phyloP scores from a whole-genome alignment of 2,329 filamentous ascomycete genomes.

The Clarireedia sp. region DNA sequence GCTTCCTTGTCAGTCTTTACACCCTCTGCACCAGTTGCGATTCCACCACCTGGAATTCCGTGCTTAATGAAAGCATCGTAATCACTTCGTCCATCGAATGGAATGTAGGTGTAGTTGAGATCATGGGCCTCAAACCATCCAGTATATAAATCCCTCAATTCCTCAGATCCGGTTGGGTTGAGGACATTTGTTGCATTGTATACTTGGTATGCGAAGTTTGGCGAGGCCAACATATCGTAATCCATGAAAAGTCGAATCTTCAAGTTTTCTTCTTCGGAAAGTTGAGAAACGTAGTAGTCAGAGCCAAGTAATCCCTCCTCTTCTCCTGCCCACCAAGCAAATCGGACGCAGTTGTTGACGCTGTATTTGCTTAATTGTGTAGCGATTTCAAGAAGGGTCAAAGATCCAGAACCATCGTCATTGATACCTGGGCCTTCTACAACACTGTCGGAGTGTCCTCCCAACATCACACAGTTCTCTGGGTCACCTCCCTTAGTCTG shows the following conservation, averaged over 20 bases:
- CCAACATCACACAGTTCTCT: slow-evolving; percentile 58
- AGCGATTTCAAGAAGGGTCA: slow-evolving; percentile 53
- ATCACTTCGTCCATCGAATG: slow-evolving; percentile 73
- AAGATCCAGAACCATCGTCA: slow-evolving; percentile 33
- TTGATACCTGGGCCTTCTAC: slow-evolving; percentile 47
- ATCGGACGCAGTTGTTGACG: slow-evolving; percentile 58
- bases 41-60: slow-evolving; percentile 66
- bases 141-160: slow-evolving; percentile 60
- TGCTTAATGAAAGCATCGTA: slow-evolving; percentile 69
- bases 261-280: slow-evolving; percentile 49
- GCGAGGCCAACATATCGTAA: slow-evolving; percentile 62
- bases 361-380: slow-evolving; percentile 48
- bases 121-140: slow-evolving; percentile 56
- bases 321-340: slow-evolving; percentile 61
- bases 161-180: slow-evolving; percentile 62
- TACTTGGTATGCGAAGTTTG: slow-evolving; percentile 59
- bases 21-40: slow-evolving; percentile 71
- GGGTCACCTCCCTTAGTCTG: slow-evolving; percentile 52
- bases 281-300: slow-evolving; percentile 49
- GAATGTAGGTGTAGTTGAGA: slow-evolving; percentile 60
- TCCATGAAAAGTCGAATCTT: slow-evolving; percentile 61
- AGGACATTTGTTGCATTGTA: slow-evolving; percentile 65
- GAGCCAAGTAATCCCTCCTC: slow-evolving; percentile 59
- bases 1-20: slow-evolving; percentile 63
- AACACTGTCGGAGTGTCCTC: slow-evolving; percentile 57